Conservation (phyloP, 148 eudicot genomes). For the Heliamphora exappendiculata region DNA sequence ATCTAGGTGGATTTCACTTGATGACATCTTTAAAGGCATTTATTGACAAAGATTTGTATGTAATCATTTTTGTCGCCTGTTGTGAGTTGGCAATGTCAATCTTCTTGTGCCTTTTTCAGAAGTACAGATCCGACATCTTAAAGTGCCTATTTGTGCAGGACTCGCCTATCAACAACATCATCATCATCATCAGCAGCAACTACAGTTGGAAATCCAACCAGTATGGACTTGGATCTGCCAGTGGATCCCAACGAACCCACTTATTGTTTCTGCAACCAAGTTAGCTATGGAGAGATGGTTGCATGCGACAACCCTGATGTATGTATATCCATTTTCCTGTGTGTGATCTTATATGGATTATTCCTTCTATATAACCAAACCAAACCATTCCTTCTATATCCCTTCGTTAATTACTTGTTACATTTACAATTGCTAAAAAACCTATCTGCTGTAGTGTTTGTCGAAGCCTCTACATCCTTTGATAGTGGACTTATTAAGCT, state of each 20-base stretch:
- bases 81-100: background rate
- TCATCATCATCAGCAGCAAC: slow-evolving; percentile 35
- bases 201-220: slow-evolving; percentile 57
- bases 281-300: slow-evolving; percentile 97
- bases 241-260: slow-evolving; percentile 99
- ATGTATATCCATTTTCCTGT: slow-evolving; percentile 23
- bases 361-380: no score
- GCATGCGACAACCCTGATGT: slow-evolving; percentile 90
- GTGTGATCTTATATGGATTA: no score
- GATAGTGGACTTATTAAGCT: no score
- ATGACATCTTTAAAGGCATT: background rate
- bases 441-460: no score
- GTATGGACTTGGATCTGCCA: slow-evolving; percentile 91
- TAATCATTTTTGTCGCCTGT: background rate
- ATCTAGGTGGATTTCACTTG: background rate
- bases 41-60: background rate
- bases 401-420: no score
- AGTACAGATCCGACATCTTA: background rate
- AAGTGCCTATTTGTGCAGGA: slow-evolving; percentile 37
- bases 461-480: no score
- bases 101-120: background rate
- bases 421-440: no score
- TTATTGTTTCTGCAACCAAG: slow-evolving; percentile 95
- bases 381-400: no score
- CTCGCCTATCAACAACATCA: slow-evolving; percentile 56